Evolutionary conservation across 2,329 filamentous ascomycete genomes (phyloP), one percentile per base, ranked within the genome.

Genomic region (Gnomoniopsis smithogilvyi): DNA sequence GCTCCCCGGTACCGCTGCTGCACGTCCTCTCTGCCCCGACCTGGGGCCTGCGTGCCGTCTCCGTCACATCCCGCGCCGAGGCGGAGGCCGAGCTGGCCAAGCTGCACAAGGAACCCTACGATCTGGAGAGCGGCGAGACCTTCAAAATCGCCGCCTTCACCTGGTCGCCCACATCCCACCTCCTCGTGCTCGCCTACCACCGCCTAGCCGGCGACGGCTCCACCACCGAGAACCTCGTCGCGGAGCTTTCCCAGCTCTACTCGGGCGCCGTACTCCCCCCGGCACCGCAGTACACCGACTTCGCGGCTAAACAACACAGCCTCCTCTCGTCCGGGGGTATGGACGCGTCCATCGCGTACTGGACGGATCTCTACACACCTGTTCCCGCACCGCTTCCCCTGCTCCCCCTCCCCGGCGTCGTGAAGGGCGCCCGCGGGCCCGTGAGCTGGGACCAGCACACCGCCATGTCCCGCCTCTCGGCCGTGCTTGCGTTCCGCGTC

Each of bases 181-280:
- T 54, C 19, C 19, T 54, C 33, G n/a, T 54, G 15, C 15, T 43
- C 36, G 51, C 33, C 34, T 54, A 54, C 34, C 51, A 54, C 51
- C 51, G 51, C 36, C 51, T 54, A 21, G 51, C 38, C 12, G 51
- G 51, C 36, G 51, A 54, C 21, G 51, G 51, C 12, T 54, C 51
- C 11, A 54, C 51, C n/a, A 45, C 51, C 36, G 51, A 54, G 36
- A 54, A 54, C 36, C 51, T 54, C n/a, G 8, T 54, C 21, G 51
- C 51, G 19, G 51, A 54, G 34, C 14, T 43, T 43, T 38, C 51
- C n/a, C 33, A 54, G 34, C 34, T 54, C 34, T 54, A 54, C 22
- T 19, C 17, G 19, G 51, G 51, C 51, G 33, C 36, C 14, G 19
- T 14, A 26, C 51, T 54, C 15, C 36, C 51, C 8, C 49, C 56